These are phyloP conservation scores for Xylaria cubensis DNA, from an alignment of 495 filamentous ascomycete species.

Conservation along the genomic window DNA sequence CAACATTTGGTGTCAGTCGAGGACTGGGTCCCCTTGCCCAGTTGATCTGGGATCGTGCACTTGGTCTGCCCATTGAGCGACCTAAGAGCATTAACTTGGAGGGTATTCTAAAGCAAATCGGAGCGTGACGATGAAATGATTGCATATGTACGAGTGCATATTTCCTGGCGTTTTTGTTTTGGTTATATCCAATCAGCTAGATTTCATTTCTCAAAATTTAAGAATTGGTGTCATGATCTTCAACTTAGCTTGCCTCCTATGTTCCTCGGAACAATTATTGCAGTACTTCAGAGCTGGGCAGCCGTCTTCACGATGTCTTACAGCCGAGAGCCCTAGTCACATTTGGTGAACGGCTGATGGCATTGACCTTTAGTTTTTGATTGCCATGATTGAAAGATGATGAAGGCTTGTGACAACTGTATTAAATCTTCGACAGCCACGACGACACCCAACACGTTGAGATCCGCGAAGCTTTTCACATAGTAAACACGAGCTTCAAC, in stretches of 20 bases:
- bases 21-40: conserved; percentile 92
- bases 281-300: neutral
- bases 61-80: conserved; percentile 96
- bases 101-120: conserved; percentile 71
- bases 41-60: conserved; percentile 92
- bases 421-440: neutral
- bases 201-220: conserved; percentile 5
- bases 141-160: conserved; percentile 23
- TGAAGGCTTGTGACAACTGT: neutral
- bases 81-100: conserved; percentile 95
- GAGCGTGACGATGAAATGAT: conserved; percentile 33
- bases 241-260: neutral
- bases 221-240: conserved; percentile 7
- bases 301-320: neutral
- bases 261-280: neutral
- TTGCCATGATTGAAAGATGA: neutral
- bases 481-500: conserved; percentile 1
- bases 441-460: neutral
- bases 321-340: neutral
- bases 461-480: neutral
- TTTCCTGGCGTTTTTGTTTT: conserved; percentile 26
- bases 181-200: conserved; percentile 24
- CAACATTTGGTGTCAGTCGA: conserved; percentile 92
- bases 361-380: neutral
- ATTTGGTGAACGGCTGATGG: neutral